Conservation (phyloP, 805 yeast species). For the Wickerhamomyces pijperi region DNA sequence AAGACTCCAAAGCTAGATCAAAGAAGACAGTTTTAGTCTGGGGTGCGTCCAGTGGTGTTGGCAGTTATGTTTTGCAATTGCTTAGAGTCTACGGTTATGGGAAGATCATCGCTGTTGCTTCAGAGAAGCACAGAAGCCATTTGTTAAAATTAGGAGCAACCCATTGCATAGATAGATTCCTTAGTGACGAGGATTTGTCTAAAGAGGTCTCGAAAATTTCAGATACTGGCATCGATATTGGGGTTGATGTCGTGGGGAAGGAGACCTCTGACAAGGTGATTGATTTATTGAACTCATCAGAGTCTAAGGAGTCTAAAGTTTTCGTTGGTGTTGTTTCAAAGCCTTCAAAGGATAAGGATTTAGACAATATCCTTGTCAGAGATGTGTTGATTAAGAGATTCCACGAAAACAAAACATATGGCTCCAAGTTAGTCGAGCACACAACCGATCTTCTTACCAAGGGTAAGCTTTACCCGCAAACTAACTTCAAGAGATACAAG, state of each 20-base stretch:
- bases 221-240: constrained; percentile 22
- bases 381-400: constrained; percentile 29
- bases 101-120: constrained; percentile 33
- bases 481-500: constrained; percentile 23
- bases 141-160: constrained; percentile 33
- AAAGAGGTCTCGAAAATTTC: constrained; percentile 13
- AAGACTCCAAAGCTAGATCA: constrained; percentile 1
- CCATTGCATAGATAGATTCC: constrained; percentile 25
- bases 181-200: constrained; percentile 14
- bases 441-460: constrained; percentile 23
- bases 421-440: constrained; percentile 22
- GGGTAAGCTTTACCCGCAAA: constrained; percentile 23
- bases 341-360: constrained; percentile 19
- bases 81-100: constrained; percentile 28
- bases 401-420: constrained; percentile 31
- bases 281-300: constrained; percentile 17
- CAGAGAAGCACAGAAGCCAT: constrained; percentile 25
- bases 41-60: constrained; percentile 40
- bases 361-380: constrained; percentile 18
- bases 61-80: constrained; percentile 30
- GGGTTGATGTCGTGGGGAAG: constrained; percentile 34
- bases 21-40: constrained; percentile 24
- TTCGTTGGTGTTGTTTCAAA: constrained; percentile 31
- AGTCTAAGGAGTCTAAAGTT: constrained; percentile 9
- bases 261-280: constrained; percentile 25